These are phyloP conservation scores for Microbotryum silenes-acaulis DNA, from an alignment of 1,284 basidiomycete species.

Conservation along the genomic window DNA sequence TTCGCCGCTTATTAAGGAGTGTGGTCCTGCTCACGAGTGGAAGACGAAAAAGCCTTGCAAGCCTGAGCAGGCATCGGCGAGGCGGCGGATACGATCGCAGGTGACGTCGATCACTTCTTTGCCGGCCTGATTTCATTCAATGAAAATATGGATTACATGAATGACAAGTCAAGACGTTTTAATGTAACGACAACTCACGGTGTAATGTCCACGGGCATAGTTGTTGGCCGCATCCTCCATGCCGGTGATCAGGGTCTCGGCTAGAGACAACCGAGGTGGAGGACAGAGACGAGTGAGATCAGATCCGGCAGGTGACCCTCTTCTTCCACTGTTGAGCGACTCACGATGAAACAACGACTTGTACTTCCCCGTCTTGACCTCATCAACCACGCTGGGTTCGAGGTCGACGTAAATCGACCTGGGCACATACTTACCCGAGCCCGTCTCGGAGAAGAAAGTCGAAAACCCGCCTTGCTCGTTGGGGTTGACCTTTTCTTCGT, in stretches of 20 bases:
- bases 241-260: constrained; percentile 96
- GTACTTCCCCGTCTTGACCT: constrained; percentile 91
- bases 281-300: constrained; percentile 50
- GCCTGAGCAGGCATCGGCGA: constrained; percentile 85
- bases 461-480: constrained; percentile 76
- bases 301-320: constrained; percentile 36
- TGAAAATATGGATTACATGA: too few relatives aligned
- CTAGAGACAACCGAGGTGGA: constrained; percentile 51
- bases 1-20: neutral
- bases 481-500: constrained; percentile 28
- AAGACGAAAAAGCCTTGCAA: constrained; percentile 99
- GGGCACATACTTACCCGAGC: constrained; percentile 92
- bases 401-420: constrained; percentile 78
- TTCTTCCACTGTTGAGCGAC: neutral
- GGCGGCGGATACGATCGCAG: constrained; percentile 90
- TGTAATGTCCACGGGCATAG: constrained; percentile 88
- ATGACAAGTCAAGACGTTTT: too few relatives aligned
- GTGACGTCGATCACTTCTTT: constrained; percentile 57
- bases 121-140: constrained; percentile 36
- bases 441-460: constrained; percentile 89
- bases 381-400: constrained; percentile 83
- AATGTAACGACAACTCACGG: constrained; percentile 59
- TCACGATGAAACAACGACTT: constrained; percentile 82
- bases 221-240: constrained; percentile 99
- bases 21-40: constrained; percentile 58